Percentiles rank a stretch among this genome's conserved stretches.
phyloP scores from a whole-genome alignment of 2,329 filamentous ascomycete species.

The Didymella pomorum region DNA sequence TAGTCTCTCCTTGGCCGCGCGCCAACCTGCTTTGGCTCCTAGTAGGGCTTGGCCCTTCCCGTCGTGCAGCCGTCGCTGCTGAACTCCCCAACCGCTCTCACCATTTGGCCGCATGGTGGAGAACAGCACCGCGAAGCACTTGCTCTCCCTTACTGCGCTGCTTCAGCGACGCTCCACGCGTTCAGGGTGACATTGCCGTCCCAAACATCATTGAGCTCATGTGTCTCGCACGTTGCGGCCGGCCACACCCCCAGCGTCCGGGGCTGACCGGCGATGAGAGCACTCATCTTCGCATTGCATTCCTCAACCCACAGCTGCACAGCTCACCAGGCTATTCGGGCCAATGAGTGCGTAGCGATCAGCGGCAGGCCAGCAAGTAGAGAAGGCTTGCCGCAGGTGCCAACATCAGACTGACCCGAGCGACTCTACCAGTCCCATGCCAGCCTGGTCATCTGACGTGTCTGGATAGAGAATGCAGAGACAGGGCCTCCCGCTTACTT shows the following conservation, averaged over 20 bases:
- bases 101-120: conserved; percentile 23
- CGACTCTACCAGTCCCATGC: conserved; percentile 29
- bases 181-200: conserved; percentile 39
- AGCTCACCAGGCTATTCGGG: conserved; percentile 19
- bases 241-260: conserved; percentile 32
- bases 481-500: conserved; percentile 36
- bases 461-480: conserved; percentile 35
- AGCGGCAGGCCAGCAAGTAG: conserved; percentile 22
- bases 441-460: conserved; percentile 46
- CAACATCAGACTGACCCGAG: conserved; percentile 38
- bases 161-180: conserved; percentile 33
- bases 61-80: conserved; percentile 27
- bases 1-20: conserved; percentile 34
- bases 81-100: conserved; percentile 31
- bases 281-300: conserved; percentile 43
- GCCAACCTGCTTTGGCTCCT: conserved; percentile 30
- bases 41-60: conserved; percentile 31
- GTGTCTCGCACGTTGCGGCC: conserved; percentile 49
- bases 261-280: conserved; percentile 38
- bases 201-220: conserved; percentile 37
- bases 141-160: conserved; percentile 30
- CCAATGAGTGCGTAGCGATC: conserved; percentile 32
- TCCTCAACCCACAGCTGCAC: conserved; percentile 43
- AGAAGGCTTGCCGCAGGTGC: conserved; percentile 40
- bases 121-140: conserved; percentile 23